Evolutionary conservation across 208 protist genomes (phyloP).

Genomic region (Leptomonas pyrrhocoris): DNA sequence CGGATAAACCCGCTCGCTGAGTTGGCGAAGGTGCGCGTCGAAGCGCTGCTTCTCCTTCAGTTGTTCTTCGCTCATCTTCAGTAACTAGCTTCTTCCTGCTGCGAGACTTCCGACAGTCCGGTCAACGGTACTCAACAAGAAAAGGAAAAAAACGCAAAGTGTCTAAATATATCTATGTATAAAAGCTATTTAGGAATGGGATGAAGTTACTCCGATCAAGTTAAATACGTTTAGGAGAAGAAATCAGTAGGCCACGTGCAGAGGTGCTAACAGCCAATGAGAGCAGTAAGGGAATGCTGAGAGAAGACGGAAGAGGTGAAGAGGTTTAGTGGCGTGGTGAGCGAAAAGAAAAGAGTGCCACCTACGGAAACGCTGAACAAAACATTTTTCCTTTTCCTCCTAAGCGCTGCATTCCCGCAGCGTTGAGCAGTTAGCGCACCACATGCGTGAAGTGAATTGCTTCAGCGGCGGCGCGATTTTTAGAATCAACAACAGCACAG

Average conservation of each 20-base stretch:
- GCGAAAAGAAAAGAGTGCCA: too few relatives aligned
- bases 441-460: too few relatives aligned
- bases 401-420: too few relatives aligned
- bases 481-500: too few relatives aligned
- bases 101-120: too few relatives aligned
- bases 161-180: not conserved
- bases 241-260: not conserved
- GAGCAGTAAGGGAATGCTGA: not conserved
- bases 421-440: too few relatives aligned
- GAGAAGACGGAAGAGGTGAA: too few relatives aligned
- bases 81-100: too few relatives aligned
- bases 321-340: too few relatives aligned
- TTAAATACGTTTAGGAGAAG: not conserved
- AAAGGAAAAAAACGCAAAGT: slow-evolving; percentile 17
- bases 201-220: not conserved
- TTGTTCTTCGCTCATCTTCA: slow-evolving; percentile 37
- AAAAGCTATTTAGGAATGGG: not conserved
- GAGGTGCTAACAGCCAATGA: not conserved
- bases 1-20: slow-evolving; percentile 34
- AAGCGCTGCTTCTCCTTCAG: slow-evolving; percentile 42
- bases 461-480: too few relatives aligned
- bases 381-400: too few relatives aligned
- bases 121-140: not conserved
- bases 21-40: slow-evolving; percentile 27
- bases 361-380: too few relatives aligned